These are phyloP conservation scores for Mortierella sp. DNA, from an alignment of 371 early-diverging fungal species.

Conservation along the genomic window DNA sequence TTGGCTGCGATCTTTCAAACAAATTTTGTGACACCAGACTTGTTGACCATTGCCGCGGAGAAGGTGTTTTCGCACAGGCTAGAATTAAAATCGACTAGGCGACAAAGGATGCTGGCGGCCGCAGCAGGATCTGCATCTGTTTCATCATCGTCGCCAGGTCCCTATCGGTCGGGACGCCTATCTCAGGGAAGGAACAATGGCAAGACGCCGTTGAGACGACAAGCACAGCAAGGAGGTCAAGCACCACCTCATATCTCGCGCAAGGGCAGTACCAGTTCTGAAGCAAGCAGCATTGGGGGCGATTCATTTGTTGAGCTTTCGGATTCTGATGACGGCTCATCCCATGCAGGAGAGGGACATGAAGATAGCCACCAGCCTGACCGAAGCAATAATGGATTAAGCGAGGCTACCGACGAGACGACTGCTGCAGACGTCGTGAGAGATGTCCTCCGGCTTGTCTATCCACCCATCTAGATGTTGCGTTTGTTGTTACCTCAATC, in stretches of 20 bases:
- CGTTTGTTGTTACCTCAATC: background rate
- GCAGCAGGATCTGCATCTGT: background rate
- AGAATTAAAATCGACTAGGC: constrained; percentile 37
- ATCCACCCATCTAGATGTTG: constrained; percentile 34
- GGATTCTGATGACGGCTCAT: constrained; percentile 21
- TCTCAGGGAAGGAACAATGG: background rate
- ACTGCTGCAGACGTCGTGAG: constrained; percentile 38
- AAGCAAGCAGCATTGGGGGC: constrained; percentile 20
- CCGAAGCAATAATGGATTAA: background rate
- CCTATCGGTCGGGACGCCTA: background rate
- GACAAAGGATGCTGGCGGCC: constrained; percentile 21
- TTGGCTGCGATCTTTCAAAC: constrained; percentile 69
- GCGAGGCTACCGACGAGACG: constrained; percentile 18
- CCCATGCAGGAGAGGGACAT: background rate
- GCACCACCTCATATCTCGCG: background rate
- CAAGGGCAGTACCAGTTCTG: constrained; percentile 20
- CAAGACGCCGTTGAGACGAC: constrained; percentile 13
- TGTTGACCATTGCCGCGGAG: constrained; percentile 71
- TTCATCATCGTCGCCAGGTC: background rate
- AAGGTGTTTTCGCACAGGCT: constrained; percentile 69
- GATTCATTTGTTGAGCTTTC: constrained; percentile 38
- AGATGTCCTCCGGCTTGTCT: constrained; percentile 39
- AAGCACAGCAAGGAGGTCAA: background rate
- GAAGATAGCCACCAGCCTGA: background rate
- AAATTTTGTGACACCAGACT: constrained; percentile 72